Conservation (phyloP, 2,329 filamentous ascomycete genomes). For the Setomelanomma holmii region DNA sequence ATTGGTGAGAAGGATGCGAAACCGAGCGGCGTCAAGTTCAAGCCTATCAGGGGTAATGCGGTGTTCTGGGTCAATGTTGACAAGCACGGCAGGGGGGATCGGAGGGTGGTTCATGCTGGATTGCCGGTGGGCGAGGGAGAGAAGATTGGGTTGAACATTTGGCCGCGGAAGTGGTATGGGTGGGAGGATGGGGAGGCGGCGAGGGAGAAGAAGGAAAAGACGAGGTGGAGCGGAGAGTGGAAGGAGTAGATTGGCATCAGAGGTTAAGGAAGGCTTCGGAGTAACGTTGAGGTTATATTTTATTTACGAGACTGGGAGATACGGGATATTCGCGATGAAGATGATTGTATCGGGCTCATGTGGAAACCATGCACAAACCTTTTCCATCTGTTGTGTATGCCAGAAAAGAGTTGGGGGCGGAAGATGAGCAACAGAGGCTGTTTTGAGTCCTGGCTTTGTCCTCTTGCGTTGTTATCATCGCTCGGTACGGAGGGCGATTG, state of each 20-base stretch:
- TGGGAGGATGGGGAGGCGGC: background rate
- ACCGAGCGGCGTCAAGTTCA: constrained; percentile 60
- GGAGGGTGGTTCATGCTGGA: constrained; percentile 62
- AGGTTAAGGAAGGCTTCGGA: too few relatives aligned
- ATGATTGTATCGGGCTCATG: too few relatives aligned
- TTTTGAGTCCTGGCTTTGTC: too few relatives aligned
- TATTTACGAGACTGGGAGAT: too few relatives aligned
- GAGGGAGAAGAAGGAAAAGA: constrained; percentile 2
- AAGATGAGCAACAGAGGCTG: background rate
- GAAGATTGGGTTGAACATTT: constrained; percentile 68
- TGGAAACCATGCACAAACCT: too few relatives aligned
- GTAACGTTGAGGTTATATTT: too few relatives aligned
- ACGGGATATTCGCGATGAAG: too few relatives aligned
- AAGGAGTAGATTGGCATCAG: too few relatives aligned
- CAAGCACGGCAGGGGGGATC: constrained; percentile 47
- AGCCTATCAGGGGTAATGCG: constrained; percentile 62
- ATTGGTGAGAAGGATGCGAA: constrained; percentile 26
- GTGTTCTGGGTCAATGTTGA: constrained; percentile 67
- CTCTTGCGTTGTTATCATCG: too few relatives aligned
- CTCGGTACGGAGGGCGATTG: too few relatives aligned
- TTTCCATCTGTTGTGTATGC: too few relatives aligned
- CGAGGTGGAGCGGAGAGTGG: constrained; percentile 16
- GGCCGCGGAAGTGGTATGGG: constrained; percentile 48
- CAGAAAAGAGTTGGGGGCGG: background rate
- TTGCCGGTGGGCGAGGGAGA: constrained; percentile 61